These are phyloP conservation scores for Claviceps cyperi DNA, from an alignment of 2,329 filamentous ascomycete species.

Conservation along the genomic window DNA sequence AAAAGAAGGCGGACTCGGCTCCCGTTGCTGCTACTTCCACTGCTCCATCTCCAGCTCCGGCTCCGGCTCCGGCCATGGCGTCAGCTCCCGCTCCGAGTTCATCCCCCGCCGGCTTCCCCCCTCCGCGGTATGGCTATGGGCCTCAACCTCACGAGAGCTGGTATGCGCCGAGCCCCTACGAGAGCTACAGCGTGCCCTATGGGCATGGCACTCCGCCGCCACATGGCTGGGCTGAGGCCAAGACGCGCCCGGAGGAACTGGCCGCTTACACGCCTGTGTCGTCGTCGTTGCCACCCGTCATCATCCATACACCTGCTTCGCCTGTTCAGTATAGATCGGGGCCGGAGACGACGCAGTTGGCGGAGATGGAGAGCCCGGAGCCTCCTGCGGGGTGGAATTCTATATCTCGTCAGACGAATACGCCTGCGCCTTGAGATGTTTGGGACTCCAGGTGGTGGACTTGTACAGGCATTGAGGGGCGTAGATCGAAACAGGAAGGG, in stretches of 20 bases:
- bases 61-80: neutral
- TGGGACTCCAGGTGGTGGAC: no score
- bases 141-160: conserved; percentile 4
- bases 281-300: neutral
- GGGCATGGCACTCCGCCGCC: conserved; percentile 1
- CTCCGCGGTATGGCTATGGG: conserved; percentile 4
- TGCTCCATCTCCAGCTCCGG: neutral
- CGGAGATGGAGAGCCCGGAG: conserved; percentile 9
- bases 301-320: neutral
- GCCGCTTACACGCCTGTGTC: neutral
- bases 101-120: conserved; percentile 2
- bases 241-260: conserved; percentile 5
- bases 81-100: neutral
- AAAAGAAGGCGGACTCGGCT: conserved; percentile 1
- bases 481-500: no score
- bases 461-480: no score
- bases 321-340: neutral
- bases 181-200: conserved; percentile 2
- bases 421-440: neutral
- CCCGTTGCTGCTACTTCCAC: neutral
- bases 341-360: conserved; percentile 3
- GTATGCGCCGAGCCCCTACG: conserved; percentile 2
- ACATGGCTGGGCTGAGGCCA: conserved; percentile 1
- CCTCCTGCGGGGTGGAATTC: neutral
- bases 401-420: neutral